Percentiles rank a stretch among this genome's conserved stretches.
Conservation (phyloP, 2,329 filamentous ascomycete species). For the Graphiopsis chlorocephala region DNA sequence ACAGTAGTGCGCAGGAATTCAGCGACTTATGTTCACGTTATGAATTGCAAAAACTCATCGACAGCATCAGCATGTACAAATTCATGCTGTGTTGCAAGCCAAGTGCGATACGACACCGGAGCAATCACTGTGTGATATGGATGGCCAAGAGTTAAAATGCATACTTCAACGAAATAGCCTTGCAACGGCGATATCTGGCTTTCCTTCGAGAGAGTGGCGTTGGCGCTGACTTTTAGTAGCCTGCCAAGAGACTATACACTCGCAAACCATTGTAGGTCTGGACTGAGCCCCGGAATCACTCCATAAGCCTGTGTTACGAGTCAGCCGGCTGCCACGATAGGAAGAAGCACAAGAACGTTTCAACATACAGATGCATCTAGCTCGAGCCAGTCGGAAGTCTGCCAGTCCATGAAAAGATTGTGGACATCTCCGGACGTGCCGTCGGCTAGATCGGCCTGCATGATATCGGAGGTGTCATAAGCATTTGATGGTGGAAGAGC, state of each 20-base stretch:
- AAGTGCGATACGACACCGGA: no score
- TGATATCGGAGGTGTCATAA: not conserved
- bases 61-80: no score
- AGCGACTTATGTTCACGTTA: no score
- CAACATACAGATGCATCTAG: constrained; percentile 32
- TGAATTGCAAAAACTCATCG: no score
- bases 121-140: no score
- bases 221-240: no score
- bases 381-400: constrained; percentile 36
- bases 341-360: not conserved
- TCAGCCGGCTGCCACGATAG: not conserved
- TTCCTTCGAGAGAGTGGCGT: no score
- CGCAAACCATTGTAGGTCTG: constrained; percentile 12
- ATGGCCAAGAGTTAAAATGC: no score
- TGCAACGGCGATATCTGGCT: no score
- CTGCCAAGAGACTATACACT: not conserved
- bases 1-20: no score
- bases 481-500: not conserved
- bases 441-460: not conserved
- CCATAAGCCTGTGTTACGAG: constrained; percentile 3
- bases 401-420: constrained; percentile 32
- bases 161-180: no score
- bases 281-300: constrained; percentile 10
- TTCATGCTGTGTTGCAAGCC: no score
- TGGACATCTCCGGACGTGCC: constrained; percentile 20